These are phyloP conservation scores for Fraxinus sp. DNA, from an alignment of 305 asterid species.

Conservation along the genomic window DNA sequence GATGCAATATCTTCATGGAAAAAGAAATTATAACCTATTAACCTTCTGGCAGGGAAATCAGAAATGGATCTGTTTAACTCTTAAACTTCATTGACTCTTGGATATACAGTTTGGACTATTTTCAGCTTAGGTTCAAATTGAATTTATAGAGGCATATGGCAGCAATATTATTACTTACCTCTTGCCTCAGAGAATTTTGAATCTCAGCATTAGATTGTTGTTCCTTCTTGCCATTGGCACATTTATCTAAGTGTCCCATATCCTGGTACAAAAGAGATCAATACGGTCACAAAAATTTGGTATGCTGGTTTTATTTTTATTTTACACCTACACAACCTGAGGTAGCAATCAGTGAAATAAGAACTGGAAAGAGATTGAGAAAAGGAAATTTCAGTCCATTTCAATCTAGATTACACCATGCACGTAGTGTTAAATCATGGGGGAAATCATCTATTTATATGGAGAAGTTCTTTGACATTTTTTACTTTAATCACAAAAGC, in stretches of 20 bases:
- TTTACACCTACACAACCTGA: background rate
- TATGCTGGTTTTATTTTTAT: background rate
- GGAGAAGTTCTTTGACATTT: background rate
- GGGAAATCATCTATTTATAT: background rate
- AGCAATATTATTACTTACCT: slow-evolving; percentile 47
- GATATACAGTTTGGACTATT: background rate
- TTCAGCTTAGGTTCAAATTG: background rate
- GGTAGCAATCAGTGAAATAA: background rate
- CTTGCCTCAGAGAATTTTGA: slow-evolving; percentile 73
- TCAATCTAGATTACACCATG: background rate
- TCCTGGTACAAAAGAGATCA: slow-evolving; percentile 40
- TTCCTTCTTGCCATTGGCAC: slow-evolving; percentile 41
- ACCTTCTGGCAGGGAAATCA: background rate
- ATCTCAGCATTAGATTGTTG: slow-evolving; percentile 52
- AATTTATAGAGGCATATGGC: slow-evolving; percentile 1
- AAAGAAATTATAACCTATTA: slow-evolving; percentile 9
- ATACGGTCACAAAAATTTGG: background rate
- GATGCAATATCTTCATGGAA: slow-evolving; percentile 65
- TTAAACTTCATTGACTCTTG: background rate
- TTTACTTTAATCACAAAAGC: slow-evolving; percentile 10
- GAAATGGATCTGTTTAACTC: background rate
- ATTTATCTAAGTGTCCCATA: slow-evolving; percentile 32
- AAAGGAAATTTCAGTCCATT: background rate
- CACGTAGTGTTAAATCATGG: background rate
- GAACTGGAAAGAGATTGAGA: background rate